phyloP scores from a whole-genome alignment of 169 alveolate genomes.

The Plasmodium fragile region DNA sequence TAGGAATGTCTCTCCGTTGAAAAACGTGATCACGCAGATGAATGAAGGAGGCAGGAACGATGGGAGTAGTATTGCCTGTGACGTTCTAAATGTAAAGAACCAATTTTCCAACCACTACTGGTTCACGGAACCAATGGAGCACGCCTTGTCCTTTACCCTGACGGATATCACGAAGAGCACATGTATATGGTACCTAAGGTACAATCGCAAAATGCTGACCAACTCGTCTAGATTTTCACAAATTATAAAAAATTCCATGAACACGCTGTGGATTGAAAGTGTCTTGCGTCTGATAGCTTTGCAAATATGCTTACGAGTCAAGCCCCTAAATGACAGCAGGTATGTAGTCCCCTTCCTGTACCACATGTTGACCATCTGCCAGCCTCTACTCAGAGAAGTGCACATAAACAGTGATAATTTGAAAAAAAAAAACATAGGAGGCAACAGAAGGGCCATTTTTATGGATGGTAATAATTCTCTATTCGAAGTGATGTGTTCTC shows the following conservation, averaged over 20 bases:
- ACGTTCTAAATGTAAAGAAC: conserved; percentile 38
- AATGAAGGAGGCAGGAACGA: conserved; percentile 10
- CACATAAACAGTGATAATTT: conserved; percentile 28
- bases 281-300: conserved; percentile 79
- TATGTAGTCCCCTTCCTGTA: conserved; percentile 79
- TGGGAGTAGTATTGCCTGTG: background rate
- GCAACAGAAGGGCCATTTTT: conserved; percentile 35
- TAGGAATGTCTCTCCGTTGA: conserved; percentile 66
- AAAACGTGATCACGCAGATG: conserved; percentile 24
- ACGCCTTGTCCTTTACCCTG: conserved; percentile 57
- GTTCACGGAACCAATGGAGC: conserved; percentile 60
- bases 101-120: conserved; percentile 35
- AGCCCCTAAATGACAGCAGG: conserved; percentile 77
- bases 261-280: conserved; percentile 81
- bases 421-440: conserved; percentile 8
- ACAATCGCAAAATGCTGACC: conserved; percentile 57
- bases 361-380: conserved; percentile 80
- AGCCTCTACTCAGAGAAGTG: conserved; percentile 62
- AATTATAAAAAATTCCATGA: conserved; percentile 69
- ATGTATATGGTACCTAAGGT: conserved; percentile 68
- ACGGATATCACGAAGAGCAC: conserved; percentile 74
- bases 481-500: conserved; percentile 36
- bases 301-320: conserved; percentile 79
- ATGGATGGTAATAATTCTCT: conserved; percentile 42
- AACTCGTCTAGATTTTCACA: conserved; percentile 70